Evolutionary conservation across 2,329 filamentous ascomycete species (phyloP).

Genomic region (Fusarium illudens): DNA sequence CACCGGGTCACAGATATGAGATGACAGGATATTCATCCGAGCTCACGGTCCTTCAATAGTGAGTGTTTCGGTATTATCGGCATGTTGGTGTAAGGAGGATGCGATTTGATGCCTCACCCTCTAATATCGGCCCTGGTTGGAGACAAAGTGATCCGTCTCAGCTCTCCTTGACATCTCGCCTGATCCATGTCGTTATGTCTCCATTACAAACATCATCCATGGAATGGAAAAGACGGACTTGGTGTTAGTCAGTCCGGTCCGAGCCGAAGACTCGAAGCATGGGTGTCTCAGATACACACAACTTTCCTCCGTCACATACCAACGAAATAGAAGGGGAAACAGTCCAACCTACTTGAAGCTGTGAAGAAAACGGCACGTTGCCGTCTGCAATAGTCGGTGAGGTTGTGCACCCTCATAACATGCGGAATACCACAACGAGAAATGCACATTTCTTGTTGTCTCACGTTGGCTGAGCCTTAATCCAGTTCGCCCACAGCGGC

Average conservation of each 20-base stretch:
- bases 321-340: neutral
- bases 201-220: neutral
- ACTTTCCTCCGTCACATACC: neutral
- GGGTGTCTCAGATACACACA: neutral
- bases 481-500: slow-evolving; percentile 22
- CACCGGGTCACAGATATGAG: slow-evolving; percentile 3
- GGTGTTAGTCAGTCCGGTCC: neutral
- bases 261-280: neutral
- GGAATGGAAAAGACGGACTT: neutral
- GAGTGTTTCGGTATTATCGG: neutral
- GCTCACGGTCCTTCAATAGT: neutral
- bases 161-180: neutral
- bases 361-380: neutral
- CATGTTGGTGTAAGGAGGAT: neutral
- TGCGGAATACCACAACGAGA: neutral
- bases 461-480: slow-evolving; percentile 19
- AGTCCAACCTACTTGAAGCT: neutral
- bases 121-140: neutral
- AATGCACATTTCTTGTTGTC: neutral
- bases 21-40: neutral
- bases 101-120: neutral
- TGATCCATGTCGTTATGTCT: neutral
- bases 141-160: neutral
- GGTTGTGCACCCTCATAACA: neutral
- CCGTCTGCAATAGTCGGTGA: neutral